Base-by-base conservation (phyloP, 2,329 filamentous ascomycete species). In the Beauveria rudraprayagi region DNA sequence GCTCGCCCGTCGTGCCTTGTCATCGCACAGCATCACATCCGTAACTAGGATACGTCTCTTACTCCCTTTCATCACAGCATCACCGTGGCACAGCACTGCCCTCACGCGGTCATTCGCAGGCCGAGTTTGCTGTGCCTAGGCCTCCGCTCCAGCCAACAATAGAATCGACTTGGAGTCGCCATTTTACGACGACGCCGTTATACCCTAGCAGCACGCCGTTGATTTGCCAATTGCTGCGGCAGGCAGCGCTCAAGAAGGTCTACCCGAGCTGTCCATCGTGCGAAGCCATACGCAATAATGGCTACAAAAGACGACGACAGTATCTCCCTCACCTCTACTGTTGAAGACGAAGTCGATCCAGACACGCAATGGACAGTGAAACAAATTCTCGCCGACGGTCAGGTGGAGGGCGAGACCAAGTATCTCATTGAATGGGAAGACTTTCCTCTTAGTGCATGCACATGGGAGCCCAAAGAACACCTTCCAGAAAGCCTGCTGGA, bases 381-480 rank as follows among this genome's bases (percentile, higher is more conserved):
- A 46, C 70, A 72, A 11, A 78, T 88, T 46, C 71, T 86, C 6
- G 77, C 78, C 0, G 77, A 84, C 63, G 73, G 71, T 8, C 58
- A 65, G 4, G 61, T 72, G 3, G 62, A 67, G 3, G 70, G 68
- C 3, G 53, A 63, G 24, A 60, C 60, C 2, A 65, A 64, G 50
- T 78, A 72, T 61, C 69, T 78, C 3, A 67, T 77, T 11, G 64
- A 72, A 59, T 78, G 76, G 76, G 67, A 71, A 22, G 70, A 70
- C 2, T 77, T 67, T 52, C 64, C 67, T 1, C 66, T 78, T 0
- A 62, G 65, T 34, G 69, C 34, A 72, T n/a, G 72, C 73, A 51
- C 72, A 3, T 85, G 82, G 82, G 82, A 85, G 64, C 80, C 82
- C 0, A 64, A 68, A 10, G 69, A 74, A 5, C 71, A 82, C 60